Evolutionary conservation across 2,329 filamentous ascomycete species (phyloP).

Genomic region (Venturia pyrina): DNA sequence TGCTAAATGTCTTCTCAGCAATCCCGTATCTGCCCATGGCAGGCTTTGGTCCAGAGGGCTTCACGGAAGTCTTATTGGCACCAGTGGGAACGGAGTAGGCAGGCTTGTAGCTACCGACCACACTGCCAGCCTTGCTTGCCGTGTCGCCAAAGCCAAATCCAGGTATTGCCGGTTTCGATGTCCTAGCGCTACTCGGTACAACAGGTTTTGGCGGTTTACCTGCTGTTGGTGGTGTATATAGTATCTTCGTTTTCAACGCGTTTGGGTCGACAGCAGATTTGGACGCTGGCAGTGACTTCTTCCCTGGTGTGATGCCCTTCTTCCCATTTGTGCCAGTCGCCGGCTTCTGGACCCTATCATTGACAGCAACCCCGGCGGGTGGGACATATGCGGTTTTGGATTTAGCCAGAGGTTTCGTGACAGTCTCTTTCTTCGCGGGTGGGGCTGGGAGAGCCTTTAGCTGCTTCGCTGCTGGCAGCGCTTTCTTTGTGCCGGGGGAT

Average conservation of each 20-base stretch:
- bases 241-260: not conserved
- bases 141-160: not conserved
- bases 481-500: constrained; percentile 4
- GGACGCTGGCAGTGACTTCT: not conserved
- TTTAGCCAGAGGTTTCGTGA: not conserved
- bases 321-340: not conserved
- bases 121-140: constrained; percentile 9
- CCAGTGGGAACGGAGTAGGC: not conserved
- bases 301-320: not conserved
- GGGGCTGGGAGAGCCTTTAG: not conserved
- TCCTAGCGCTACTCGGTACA: not conserved
- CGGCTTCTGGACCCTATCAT: not conserved
- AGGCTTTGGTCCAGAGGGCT: not conserved
- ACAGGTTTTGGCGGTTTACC: not conserved
- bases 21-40: not conserved
- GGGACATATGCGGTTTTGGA: not conserved
- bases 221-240: not conserved
- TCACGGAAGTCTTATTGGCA: not conserved
- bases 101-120: not conserved
- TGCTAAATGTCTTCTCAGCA: not conserved
- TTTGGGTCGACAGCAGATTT: not conserved
- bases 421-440: constrained; percentile 1
- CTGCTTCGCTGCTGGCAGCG: not conserved
- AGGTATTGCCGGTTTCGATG: not conserved
- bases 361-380: not conserved